Base-by-base conservation (phyloP, 2,329 filamentous ascomycete species). In the Helminthosporium solani region DNA sequence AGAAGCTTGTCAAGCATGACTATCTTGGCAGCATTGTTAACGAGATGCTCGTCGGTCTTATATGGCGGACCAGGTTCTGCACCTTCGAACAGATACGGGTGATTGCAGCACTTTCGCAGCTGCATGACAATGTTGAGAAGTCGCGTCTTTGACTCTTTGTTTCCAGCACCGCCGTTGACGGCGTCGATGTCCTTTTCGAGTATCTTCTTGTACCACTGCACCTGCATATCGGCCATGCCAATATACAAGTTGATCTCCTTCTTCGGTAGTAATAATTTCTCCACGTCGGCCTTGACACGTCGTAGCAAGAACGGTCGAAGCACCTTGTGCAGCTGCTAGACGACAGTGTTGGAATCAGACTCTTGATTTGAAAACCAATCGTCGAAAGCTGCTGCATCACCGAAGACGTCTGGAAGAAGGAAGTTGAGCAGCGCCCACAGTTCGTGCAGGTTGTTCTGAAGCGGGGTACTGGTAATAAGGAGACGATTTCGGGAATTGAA, bases 121-220 rank as follows among this genome's bases (percentile, higher is more conserved):
- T 99, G 94, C 94, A 99, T 99, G 60, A 99, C 94, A 65, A 99
- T 99, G 73, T 99, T 99, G 54, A 99, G 79, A 18, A 99, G 81
- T 54, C 94, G 85, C 1, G 94, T 99, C 76, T 99, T 99, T 25
- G 92, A 97, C 73, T 99, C 94, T 49, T 91, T 87, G 74, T 96
- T 99, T 40, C 94, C 94, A 53, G 87, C 90, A 23, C 92, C 94
- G 50, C 94, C 94, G 58, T 99, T 99, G 62, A 99, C 92, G 12
- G 94, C 94, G 70, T 99, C 94, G 52, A 99, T 99, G 64, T 99
- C 94, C 74, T 97, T 99, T 66, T 99, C 94, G 2, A 99, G 77
- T 59, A 99, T 99, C 75, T 96, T 97, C 71, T 96, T 88, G 67
- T 99, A 99, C 92, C 94, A 99, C 67, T 94, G 95, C 58, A 96